Base-by-base conservation (phyloP, 2,329 filamentous ascomycete genomes). In the Blastomyces parvus region DNA sequence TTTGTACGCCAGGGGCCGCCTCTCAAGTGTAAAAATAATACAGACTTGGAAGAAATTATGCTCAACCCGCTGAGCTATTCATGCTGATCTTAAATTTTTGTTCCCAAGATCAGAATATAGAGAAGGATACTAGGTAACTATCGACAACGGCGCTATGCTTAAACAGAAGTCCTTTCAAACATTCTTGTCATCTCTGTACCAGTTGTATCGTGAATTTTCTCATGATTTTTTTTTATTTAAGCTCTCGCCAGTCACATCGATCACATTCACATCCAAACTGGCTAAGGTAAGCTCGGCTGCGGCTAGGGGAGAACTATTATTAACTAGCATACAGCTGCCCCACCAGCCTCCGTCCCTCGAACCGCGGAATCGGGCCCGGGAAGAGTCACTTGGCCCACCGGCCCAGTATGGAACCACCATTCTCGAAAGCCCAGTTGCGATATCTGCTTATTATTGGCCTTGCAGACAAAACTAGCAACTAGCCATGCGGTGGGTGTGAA, bases 341-440 rank as follows among this genome's bases (percentile, higher is more conserved):
- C n/a, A n/a, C 55, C n/a, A 25, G 11, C 7, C 9, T 36, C n/a
- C 53, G 33, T 38, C 36, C 25, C 22, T n/a, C 13, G 40, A 48
- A 59, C 57, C 57, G 40, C 57, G 57, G 57, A 48, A 46, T 42
- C 57, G 42, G 57, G 57, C 19, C 42, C 57, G 57, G 57, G 40
- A 59, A 36, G 33, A 42, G 52, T 30, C 27, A n/a, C 19, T 13
- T 19, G n/a, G 7, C 11, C 30, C 19, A 55, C 48, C 22, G 25
- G 27, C n/a, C 48, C 25, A 50, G 22, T 7, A 50, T 36, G 33
- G 33, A 50, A 42, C 17, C 40, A 42, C 17, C 40, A 19, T 19
- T 13, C 14, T 50, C 22, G 48, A 27, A 25, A 36, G 33, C 7
- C 22, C 6, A 13, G 19, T n/a, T 48, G 44, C 13, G n/a, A 48